phyloP scores from a whole-genome alignment of 2,329 filamentous ascomycete species.

The Lecanicillium sp. region DNA sequence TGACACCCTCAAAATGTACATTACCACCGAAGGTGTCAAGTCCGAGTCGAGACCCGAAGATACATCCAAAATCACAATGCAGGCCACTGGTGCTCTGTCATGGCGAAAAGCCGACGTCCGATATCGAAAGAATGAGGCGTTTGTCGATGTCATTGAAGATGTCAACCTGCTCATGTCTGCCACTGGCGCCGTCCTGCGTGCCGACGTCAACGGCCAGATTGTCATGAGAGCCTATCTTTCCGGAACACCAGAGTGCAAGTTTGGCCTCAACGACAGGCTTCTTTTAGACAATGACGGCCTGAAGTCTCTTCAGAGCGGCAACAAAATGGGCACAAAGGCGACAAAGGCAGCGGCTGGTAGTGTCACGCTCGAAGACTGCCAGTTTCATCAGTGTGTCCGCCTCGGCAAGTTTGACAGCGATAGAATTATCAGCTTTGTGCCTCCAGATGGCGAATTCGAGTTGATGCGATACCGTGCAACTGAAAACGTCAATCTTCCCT shows the following conservation, averaged over 20 bases:
- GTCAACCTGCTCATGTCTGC: constrained; percentile 99
- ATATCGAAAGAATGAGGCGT: constrained; percentile 98
- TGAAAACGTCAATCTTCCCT: constrained; percentile 96
- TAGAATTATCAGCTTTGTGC: constrained; percentile 93
- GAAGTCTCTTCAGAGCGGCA: constrained; percentile 60
- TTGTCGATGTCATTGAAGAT: constrained; percentile 98
- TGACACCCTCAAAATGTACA: constrained; percentile 99
- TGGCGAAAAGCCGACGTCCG: constrained; percentile 98
- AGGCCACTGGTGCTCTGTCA: constrained; percentile 91
- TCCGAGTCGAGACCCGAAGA: constrained; percentile 80
- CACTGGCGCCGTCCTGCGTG: constrained; percentile 85
- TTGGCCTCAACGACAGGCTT: constrained; percentile 90
- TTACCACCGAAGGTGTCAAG: constrained; percentile 97
- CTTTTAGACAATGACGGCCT: constrained; percentile 74
- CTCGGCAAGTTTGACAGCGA: constrained; percentile 94
- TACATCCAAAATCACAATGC: constrained; percentile 97
- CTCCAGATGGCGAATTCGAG: constrained; percentile 96
- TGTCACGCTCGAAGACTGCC: constrained; percentile 93
- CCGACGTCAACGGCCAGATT: constrained; percentile 95
- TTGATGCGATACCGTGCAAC: constrained; percentile 97
- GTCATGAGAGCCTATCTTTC: constrained; percentile 97
- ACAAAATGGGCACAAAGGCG: constrained; percentile 73
- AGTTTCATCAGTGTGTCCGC: constrained; percentile 98
- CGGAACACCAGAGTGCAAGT: constrained; percentile 97
- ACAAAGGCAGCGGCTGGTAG: constrained; percentile 93